These are phyloP conservation scores for Sicyos baderoa DNA, from an alignment of 306 rosid species.

Conservation along the genomic window DNA sequence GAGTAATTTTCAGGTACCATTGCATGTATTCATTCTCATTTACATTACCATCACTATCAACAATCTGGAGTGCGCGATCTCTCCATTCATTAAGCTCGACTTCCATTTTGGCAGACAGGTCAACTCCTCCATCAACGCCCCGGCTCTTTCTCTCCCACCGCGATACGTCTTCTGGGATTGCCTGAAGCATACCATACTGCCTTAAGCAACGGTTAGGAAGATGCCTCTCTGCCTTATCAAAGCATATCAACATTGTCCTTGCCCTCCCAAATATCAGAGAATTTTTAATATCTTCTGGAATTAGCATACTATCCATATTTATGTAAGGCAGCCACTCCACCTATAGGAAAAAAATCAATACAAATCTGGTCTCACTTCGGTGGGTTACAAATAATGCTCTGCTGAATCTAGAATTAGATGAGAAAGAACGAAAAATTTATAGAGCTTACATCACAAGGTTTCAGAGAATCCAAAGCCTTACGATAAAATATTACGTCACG, in stretches of 20 bases:
- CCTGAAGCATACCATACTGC: conserved; percentile 80
- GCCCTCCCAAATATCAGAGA: conserved; percentile 73
- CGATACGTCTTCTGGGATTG: conserved; percentile 80
- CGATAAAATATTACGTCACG: conserved; percentile 97
- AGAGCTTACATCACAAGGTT: conserved; percentile 68
- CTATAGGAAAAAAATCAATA: conserved; percentile 35
- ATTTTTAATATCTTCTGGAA: conserved; percentile 74
- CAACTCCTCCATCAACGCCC: conserved; percentile 98
- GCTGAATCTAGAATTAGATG: conserved; percentile 16
- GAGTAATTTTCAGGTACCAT: conserved; percentile 80
- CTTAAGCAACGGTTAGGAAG: conserved; percentile 86
- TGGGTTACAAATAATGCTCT: conserved; percentile 10
- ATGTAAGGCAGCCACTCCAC: conserved; percentile 98
- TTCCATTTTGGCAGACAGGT: conserved; percentile 92
- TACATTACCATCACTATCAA: conserved; percentile 57
- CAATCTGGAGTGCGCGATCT: conserved; percentile 57
- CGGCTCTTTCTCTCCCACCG: conserved; percentile 99
- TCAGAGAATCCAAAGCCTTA: conserved; percentile 86
- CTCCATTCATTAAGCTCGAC: conserved; percentile 79
- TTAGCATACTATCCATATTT: conserved; percentile 65
- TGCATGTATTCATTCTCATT: conserved; percentile 86
- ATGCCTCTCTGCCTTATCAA: conserved; percentile 99
- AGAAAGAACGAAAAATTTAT: conserved; percentile 3
- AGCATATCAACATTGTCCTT: conserved; percentile 88
- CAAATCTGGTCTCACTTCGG: conserved; percentile 22